Conservation (phyloP, 176 grass and related monocot species). For the Eragrostis nindensis region DNA sequence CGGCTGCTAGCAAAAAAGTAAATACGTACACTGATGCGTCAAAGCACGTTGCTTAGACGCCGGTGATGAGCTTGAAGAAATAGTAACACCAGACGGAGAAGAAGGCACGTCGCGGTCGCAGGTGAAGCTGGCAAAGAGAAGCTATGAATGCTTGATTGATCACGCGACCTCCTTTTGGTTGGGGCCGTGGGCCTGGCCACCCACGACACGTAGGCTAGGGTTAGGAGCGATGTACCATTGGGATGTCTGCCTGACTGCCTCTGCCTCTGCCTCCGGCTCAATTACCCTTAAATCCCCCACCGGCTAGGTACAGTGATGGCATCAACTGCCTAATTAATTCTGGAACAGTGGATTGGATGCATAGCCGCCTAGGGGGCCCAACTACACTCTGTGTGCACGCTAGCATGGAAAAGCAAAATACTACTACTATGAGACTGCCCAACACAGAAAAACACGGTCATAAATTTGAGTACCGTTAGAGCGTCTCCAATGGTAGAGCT, state of each 20-base stretch:
- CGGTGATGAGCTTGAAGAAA: background rate
- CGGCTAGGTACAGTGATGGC: slow-evolving; percentile 31
- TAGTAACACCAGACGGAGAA: background rate
- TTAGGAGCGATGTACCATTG: background rate
- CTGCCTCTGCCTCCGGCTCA: background rate
- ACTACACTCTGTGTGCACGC: too few relatives aligned
- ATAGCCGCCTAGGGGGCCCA: too few relatives aligned
- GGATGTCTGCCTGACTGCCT: too few relatives aligned
- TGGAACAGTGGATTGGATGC: background rate
- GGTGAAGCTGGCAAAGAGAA: background rate
- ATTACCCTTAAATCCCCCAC: slow-evolving; percentile 48
- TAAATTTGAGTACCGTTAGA: too few relatives aligned
- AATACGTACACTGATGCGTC: background rate
- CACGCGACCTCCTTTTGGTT: slow-evolving; percentile 12
- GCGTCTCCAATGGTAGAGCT: too few relatives aligned
- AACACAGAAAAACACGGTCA: too few relatives aligned
- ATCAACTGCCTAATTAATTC: slow-evolving; percentile 32
- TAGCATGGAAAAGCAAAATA: too few relatives aligned
- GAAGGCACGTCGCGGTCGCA: slow-evolving; percentile 8
- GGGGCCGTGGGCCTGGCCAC: background rate
- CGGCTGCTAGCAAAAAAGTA: too few relatives aligned
- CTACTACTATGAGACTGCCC: too few relatives aligned
- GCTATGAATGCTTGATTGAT: slow-evolving; percentile 35
- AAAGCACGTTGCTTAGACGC: background rate
- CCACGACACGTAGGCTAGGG: background rate